These are phyloP conservation scores for Pseudogymnoascus sp. DNA, from an alignment of 2,329 filamentous ascomycete genomes.

Conservation along the genomic window DNA sequence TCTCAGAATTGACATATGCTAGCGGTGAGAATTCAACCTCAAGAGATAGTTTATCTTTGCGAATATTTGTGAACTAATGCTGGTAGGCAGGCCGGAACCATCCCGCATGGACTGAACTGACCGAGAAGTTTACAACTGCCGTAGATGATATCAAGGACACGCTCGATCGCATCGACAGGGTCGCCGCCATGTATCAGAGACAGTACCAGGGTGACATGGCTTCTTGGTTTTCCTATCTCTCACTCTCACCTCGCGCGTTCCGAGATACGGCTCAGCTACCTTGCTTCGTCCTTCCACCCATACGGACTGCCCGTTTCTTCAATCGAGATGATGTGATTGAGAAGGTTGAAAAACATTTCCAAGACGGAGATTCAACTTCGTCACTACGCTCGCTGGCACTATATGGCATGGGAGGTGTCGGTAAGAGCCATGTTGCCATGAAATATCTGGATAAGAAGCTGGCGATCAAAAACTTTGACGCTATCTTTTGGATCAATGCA, in stretches of 20 bases:
- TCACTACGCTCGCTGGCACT: slow-evolving; percentile 19
- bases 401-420: slow-evolving; percentile 22
- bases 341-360: background rate
- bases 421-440: slow-evolving; percentile 20
- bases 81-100: background rate
- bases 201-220: background rate
- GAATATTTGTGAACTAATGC: background rate
- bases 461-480: slow-evolving; percentile 19
- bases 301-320: background rate
- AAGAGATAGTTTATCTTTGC: background rate
- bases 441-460: slow-evolving; percentile 12
- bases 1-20: background rate
- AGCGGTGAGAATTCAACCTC: background rate
- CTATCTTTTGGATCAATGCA: slow-evolving; percentile 24
- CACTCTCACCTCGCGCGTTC: background rate
- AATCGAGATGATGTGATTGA: background rate
- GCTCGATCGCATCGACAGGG: background rate
- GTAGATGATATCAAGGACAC: background rate
- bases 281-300: background rate
- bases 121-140: background rate
- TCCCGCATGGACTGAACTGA: background rate
- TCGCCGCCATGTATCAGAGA: background rate
- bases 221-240: background rate
- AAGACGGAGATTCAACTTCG: background rate
- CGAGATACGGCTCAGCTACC: background rate